phyloP scores from a whole-genome alignment of 2,329 filamentous ascomycete species.

The Beauveria bassiana region DNA sequence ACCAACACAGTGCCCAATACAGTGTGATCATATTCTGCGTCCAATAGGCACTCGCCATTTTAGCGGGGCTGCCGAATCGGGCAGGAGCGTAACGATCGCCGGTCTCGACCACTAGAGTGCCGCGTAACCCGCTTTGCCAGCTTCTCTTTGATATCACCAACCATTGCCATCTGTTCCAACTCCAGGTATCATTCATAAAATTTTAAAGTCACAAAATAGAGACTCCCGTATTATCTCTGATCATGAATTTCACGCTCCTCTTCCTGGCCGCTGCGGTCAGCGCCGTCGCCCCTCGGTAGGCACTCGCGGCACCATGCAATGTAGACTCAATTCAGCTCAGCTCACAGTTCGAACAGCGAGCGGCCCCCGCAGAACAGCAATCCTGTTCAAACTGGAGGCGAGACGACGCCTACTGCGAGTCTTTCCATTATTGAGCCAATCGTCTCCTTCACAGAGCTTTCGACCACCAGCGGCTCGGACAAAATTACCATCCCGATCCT shows the following conservation, averaged over 20 bases:
- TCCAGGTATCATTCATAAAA: no score
- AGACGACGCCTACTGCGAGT: neutral
- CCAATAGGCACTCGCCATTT: constrained; percentile 3
- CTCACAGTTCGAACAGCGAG: neutral
- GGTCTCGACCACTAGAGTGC: constrained; percentile 1
- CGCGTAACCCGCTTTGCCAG: constrained; percentile 4
- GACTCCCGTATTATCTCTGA: neutral
- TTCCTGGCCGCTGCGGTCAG: constrained; percentile 1
- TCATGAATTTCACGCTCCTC: constrained; percentile 6
- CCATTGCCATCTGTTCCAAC: neutral
- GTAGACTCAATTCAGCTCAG: neutral
- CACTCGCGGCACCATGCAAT: neutral
- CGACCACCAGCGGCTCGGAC: neutral
- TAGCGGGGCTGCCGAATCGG: neutral
- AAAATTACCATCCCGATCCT: neutral
- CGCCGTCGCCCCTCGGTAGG: constrained; percentile 7
- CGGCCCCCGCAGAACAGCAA: neutral
- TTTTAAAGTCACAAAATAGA: neutral
- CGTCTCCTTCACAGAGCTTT: neutral
- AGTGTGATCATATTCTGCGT: neutral
- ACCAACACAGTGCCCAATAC: neutral
- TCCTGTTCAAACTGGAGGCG: neutral
- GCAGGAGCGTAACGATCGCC: constrained; percentile 2
- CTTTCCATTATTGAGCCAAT: constrained; percentile 4
- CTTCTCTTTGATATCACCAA: constrained; percentile 1